Evolutionary conservation across 805 yeast species (phyloP).

Genomic region (Wilhelminamyces savonicus): DNA sequence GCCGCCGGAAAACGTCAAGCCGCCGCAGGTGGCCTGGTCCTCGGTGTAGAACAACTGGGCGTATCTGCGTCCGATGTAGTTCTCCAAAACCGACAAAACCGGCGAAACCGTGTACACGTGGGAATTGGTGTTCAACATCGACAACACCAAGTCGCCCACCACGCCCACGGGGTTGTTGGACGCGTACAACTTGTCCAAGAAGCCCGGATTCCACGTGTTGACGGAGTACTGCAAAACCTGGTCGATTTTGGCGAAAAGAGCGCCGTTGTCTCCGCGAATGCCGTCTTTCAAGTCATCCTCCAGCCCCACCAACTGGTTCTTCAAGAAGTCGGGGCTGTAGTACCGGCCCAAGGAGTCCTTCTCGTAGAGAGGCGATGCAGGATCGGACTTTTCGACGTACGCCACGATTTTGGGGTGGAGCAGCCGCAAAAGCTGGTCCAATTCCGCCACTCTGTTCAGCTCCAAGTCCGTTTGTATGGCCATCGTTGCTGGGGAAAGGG

Average conservation of each 20-base stretch:
- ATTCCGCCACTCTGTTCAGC: conserved; percentile 45
- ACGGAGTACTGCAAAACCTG: conserved; percentile 59
- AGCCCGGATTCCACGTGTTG: conserved; percentile 84
- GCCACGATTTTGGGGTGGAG: conserved; percentile 46
- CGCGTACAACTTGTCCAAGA: conserved; percentile 77
- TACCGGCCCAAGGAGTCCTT: conserved; percentile 45
- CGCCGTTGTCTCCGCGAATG: conserved; percentile 30
- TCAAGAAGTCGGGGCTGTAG: conserved; percentile 45
- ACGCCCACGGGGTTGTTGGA: conserved; percentile 84
- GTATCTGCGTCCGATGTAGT: conserved; percentile 58
- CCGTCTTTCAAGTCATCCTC: conserved; percentile 22
- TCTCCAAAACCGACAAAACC: conserved; percentile 68
- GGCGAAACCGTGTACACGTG: conserved; percentile 87
- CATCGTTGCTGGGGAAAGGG: too few species aligned
- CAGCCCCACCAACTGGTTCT: conserved; percentile 20
- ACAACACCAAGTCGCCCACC: conserved; percentile 60
- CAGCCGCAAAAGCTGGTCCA: conserved; percentile 47
- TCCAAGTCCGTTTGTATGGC: conserved; percentile 33
- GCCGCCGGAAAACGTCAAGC: conserved; percentile 82
- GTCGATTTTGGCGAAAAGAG: conserved; percentile 46
- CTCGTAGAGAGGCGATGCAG: conserved; percentile 19
- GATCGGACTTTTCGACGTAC: conserved; percentile 47
- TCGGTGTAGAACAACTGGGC: conserved; percentile 53
- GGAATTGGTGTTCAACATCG: conserved; percentile 72
- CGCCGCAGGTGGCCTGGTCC: conserved; percentile 54